Evolutionary conservation across 345 rosid genomes (phyloP).

Genomic region (Turritis glabra): DNA sequence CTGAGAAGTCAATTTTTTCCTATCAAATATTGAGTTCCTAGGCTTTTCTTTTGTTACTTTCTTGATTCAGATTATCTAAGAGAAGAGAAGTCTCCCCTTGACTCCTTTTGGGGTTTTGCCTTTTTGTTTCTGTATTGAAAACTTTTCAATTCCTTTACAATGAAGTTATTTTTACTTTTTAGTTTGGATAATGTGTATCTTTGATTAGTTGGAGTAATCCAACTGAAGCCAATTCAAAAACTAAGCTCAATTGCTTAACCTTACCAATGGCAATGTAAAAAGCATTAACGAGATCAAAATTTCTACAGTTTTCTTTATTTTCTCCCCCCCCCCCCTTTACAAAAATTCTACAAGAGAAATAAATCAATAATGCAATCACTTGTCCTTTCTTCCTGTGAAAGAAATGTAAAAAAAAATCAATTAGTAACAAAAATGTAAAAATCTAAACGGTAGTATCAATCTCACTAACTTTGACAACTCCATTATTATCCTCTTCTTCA

Average conservation of each 20-base stretch:
- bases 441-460: conserved; percentile 38
- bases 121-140: background rate
- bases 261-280: background rate
- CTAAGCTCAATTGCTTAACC: background rate
- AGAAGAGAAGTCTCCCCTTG: background rate
- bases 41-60: conserved; percentile 8
- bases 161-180: background rate
- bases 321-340: background rate
- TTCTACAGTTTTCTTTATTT: background rate
- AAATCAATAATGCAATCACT: conserved; percentile 13
- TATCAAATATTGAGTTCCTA: background rate
- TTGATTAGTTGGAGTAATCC: background rate
- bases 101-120: background rate
- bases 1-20: background rate
- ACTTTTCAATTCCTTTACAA: background rate
- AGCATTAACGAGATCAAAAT: background rate
- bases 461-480: conserved; percentile 42
- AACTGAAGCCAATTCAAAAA: background rate
- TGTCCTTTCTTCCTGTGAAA: background rate
- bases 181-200: background rate
- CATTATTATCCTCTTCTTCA: conserved; percentile 10
- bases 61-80: background rate
- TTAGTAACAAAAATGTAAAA: conserved; percentile 14
- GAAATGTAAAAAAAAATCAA: background rate
- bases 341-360: background rate